Percentiles rank a stretch among this genome's conserved stretches.
These are phyloP conservation scores for Apiotrichum sp. DNA, from an alignment of 1,284 basidiomycete genomes.

Conservation along the genomic window DNA sequence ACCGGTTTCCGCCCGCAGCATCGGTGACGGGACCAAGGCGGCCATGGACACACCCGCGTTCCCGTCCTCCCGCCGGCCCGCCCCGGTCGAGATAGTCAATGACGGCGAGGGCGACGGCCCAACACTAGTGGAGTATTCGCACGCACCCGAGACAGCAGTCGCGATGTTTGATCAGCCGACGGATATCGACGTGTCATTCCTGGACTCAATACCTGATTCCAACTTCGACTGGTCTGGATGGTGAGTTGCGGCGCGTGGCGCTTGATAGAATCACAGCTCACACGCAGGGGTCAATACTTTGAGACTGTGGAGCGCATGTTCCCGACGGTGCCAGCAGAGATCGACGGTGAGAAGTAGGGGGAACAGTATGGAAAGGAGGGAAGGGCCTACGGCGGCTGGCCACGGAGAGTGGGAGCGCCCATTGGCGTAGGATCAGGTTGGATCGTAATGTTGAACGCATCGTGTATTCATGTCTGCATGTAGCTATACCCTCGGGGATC, in stretches of 20 bases:
- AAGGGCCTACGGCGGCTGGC: too few species aligned
- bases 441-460: too few species aligned
- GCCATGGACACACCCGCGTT: not conserved
- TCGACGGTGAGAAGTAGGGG: not conserved
- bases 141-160: conserved; percentile 4
- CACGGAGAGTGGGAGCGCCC: too few species aligned
- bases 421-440: too few species aligned
- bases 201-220: conserved; percentile 73
- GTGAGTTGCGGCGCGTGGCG: conserved; percentile 7
- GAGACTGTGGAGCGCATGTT: conserved; percentile 16
- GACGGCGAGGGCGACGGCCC: conserved; percentile 8
- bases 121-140: conserved; percentile 7
- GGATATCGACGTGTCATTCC: conserved; percentile 58
- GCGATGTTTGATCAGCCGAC: conserved; percentile 8
- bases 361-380: not conserved
- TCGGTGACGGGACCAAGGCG: conserved; percentile 2
- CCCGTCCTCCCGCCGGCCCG: conserved; percentile 12
- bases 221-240: conserved; percentile 71
- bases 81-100: conserved; percentile 1
- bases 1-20: conserved; percentile 54
- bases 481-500: too few species aligned
- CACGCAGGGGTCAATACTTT: conserved; percentile 17
- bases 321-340: not conserved
- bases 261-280: not conserved
- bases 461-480: too few species aligned